phyloP scores from a whole-genome alignment of 1,284 basidiomycete species.

The Coniferiporia sulphurascens region DNA sequence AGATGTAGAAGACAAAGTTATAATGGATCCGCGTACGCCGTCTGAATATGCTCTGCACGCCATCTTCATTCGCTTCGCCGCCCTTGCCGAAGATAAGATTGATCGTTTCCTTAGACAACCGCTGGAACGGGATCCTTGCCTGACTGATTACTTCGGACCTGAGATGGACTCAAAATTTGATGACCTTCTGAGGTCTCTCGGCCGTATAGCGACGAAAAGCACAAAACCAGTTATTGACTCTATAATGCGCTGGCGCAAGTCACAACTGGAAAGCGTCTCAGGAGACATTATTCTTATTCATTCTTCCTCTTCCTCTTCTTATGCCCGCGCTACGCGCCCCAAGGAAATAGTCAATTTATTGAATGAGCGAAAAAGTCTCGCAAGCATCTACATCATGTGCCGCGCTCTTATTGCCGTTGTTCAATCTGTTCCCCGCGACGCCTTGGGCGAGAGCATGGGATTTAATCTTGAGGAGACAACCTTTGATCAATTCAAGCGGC shows the following conservation, averaged over 20 bases:
- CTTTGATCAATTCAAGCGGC: conserved; percentile 79
- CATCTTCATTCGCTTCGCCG: conserved; percentile 80
- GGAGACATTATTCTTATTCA: conserved; percentile 50
- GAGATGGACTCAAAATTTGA: conserved; percentile 77
- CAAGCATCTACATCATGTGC: conserved; percentile 85
- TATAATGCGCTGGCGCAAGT: conserved; percentile 82
- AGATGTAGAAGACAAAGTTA: conserved; percentile 60
- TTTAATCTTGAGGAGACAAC: conserved; percentile 79
- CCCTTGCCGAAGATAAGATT: conserved; percentile 73
- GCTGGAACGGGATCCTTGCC: conserved; percentile 64
- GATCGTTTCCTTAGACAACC: conserved; percentile 64
- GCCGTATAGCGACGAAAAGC: conserved; percentile 81
- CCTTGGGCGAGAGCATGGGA: conserved; percentile 72
- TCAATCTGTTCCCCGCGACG: conserved; percentile 67
- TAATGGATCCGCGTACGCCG: conserved; percentile 70
- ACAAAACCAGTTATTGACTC: conserved; percentile 84
- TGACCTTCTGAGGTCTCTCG: conserved; percentile 74
- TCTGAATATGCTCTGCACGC: conserved; percentile 85
- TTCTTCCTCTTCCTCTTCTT: conserved; percentile 38
- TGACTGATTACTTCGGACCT: conserved; percentile 64
- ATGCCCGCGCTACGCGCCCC: conserved; percentile 31
- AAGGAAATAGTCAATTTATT: conserved; percentile 57
- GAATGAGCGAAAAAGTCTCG: conserved; percentile 74
- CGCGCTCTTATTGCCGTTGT: conserved; percentile 78
- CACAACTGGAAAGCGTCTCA: conserved; percentile 64